These are phyloP conservation scores for Phaeotremella skinneri DNA, from an alignment of 768 basidiomycete genomes.

Conservation along the genomic window DNA sequence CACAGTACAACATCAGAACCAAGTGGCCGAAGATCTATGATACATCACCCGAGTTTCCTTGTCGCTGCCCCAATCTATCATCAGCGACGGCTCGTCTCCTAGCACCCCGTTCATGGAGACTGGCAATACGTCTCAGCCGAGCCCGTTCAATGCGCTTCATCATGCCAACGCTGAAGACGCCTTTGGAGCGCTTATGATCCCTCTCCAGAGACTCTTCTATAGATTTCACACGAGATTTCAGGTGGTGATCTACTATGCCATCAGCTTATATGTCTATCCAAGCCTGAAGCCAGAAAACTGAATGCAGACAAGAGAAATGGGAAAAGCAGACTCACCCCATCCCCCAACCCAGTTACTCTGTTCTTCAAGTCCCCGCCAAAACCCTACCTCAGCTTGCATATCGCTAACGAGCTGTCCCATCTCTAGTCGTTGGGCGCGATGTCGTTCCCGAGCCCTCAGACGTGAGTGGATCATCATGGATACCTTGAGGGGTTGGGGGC, in stretches of 20 bases:
- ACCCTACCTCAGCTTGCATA: conserved; percentile 36
- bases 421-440: conserved; percentile 49
- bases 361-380: conserved; percentile 26
- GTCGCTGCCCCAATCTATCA: too few relatives aligned
- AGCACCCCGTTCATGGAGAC: too few relatives aligned
- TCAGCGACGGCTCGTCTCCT: too few relatives aligned
- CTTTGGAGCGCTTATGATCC: not conserved
- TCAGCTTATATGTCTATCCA: not conserved
- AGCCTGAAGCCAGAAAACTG: too few relatives aligned
- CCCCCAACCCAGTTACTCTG: not conserved
- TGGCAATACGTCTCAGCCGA: not conserved
- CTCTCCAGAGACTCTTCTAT: not conserved
- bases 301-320: not conserved
- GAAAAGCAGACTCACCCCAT: not conserved
- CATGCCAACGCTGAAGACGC: not conserved
- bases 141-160: not conserved
- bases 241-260: not conserved
- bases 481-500: conserved; percentile 72
- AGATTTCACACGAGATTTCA: not conserved
- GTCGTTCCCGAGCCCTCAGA: conserved; percentile 55
- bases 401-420: conserved; percentile 21
- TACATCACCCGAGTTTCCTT: too few relatives aligned
- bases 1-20: too few relatives aligned
- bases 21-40: too few relatives aligned
- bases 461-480: conserved; percentile 66